A percentile compares a stretch with the other conserved stretches of the same genome.
Evolutionary conservation across 768 basidiomycete species (phyloP).

Genomic region (Phaffia tasmanica): DNA sequence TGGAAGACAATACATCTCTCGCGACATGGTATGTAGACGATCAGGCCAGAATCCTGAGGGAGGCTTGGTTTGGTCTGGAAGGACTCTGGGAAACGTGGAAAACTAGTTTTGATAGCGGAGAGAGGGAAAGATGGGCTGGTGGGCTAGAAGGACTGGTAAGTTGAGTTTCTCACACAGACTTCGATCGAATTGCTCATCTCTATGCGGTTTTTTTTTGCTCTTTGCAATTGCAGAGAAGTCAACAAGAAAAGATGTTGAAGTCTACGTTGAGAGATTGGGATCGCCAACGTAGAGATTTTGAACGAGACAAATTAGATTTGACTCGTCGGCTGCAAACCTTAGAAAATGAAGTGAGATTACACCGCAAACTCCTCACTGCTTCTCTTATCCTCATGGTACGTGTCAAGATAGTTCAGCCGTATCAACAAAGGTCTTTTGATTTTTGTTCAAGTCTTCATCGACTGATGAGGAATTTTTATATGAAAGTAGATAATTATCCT

Average conservation of each 20-base stretch:
- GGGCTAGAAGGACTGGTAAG: constrained; percentile 32
- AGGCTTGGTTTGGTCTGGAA: constrained; percentile 48
- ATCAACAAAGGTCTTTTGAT: constrained; percentile 4
- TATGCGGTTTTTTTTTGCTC: not conserved
- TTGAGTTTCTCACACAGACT: not conserved
- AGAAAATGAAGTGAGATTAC: constrained; percentile 12
- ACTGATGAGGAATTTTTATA: not conserved
- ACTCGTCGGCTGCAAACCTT: constrained; percentile 4
- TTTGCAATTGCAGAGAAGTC: constrained; percentile 1
- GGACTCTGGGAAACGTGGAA: constrained; percentile 31
- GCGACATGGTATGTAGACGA: constrained; percentile 79
- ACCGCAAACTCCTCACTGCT: constrained; percentile 2
- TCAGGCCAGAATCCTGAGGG: constrained; percentile 64
- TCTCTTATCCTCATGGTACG: not conserved
- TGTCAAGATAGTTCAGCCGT: constrained; percentile 3
- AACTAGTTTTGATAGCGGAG: constrained; percentile 30
- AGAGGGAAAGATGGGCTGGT: constrained; percentile 28
- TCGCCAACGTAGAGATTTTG: constrained; percentile 1
- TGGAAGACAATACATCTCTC: constrained; percentile 79
- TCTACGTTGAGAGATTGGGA: constrained; percentile 4
- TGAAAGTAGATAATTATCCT: not conserved
- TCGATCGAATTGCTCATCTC: not conserved
- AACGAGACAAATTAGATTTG: constrained; percentile 10
- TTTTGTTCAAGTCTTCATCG: not conserved
- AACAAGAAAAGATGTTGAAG: constrained; percentile 20